Conservation (phyloP, 192 early-diverging fungal species). For the Lunasporangiospora selenospora region DNA sequence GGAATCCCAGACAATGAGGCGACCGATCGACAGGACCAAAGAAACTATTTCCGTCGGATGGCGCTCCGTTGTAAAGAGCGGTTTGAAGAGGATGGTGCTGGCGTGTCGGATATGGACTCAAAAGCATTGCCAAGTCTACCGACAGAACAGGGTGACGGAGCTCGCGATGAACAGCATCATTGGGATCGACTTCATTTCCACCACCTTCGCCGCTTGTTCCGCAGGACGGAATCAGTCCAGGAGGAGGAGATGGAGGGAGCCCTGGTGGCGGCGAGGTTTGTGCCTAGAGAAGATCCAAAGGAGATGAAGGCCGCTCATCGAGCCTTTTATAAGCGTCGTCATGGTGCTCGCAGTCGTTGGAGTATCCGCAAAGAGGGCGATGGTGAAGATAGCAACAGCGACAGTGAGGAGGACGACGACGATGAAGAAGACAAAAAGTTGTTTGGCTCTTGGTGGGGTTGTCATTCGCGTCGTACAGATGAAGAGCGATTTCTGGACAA, state of each 20-base stretch:
- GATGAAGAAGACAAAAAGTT: slow-evolving; percentile 9
- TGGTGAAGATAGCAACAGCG: not conserved
- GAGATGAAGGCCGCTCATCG: slow-evolving; percentile 33
- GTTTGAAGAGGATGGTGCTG: slow-evolving; percentile 27
- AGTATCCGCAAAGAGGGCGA: too few relatives aligned
- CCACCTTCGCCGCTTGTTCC: too few relatives aligned
- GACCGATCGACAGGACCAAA: slow-evolving; percentile 17
- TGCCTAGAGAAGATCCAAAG: slow-evolving; percentile 25
- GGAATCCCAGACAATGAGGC: slow-evolving; percentile 9
- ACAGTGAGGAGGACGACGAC: slow-evolving; percentile 9
- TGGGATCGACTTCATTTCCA: too few relatives aligned
- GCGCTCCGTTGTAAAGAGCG: slow-evolving; percentile 26
- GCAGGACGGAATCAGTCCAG: too few relatives aligned
- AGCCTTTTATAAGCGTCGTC: slow-evolving; percentile 1
- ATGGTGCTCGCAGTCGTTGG: not conserved
- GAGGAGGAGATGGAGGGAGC: too few relatives aligned
- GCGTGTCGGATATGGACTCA: too few relatives aligned
- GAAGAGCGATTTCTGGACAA: not conserved
- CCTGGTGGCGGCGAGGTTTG: not conserved
- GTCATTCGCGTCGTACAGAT: not conserved
- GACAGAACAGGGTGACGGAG: too few relatives aligned
- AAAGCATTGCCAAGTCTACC: too few relatives aligned
- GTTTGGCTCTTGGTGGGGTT: slow-evolving; percentile 36
- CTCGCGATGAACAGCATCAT: too few relatives aligned
- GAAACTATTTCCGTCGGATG: slow-evolving; percentile 34